phyloP scores from a whole-genome alignment of 441 rosid species.

The Pelargonium myrrhifolium region DNA sequence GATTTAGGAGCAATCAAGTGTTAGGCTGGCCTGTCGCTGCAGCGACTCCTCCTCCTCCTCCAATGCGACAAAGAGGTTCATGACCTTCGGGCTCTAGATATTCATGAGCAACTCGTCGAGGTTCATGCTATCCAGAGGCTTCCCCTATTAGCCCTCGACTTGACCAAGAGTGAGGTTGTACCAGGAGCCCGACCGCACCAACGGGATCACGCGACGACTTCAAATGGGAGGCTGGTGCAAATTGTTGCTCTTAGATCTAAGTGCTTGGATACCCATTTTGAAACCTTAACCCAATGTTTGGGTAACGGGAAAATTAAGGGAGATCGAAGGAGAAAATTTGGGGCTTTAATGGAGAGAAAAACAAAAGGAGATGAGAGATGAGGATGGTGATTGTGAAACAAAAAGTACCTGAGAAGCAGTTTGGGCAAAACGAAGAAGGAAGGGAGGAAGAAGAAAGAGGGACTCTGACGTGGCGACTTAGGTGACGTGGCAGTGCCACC shows the following conservation, averaged over 20 bases:
- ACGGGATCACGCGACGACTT: too few relatives aligned
- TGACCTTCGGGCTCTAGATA: conserved; percentile 4
- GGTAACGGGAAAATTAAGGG: not conserved
- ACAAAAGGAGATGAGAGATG: not conserved
- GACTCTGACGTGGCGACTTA: too few relatives aligned
- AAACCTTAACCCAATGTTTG: not conserved
- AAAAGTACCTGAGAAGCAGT: too few relatives aligned
- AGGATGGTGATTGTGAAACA: too few relatives aligned
- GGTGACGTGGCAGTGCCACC: too few relatives aligned
- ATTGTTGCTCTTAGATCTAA: conserved; percentile 13
- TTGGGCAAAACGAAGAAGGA: too few relatives aligned
- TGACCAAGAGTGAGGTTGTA: conserved; percentile 15
- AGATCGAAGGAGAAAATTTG: not conserved
- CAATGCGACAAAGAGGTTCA: too few relatives aligned
- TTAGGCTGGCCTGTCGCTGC: conserved; percentile 11
- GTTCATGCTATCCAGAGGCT: conserved; percentile 16
- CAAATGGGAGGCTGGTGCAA: not conserved
- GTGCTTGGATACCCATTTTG: conserved; percentile 9
- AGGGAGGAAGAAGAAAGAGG: too few relatives aligned
- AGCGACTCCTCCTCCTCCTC: not conserved
- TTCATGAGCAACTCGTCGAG: conserved; percentile 16
- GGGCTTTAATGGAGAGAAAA: not conserved
- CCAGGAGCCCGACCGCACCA: conserved; percentile 9
- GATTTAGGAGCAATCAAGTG: too few relatives aligned
- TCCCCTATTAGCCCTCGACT: conserved; percentile 11